These are phyloP conservation scores for Aurantiochytrium sp. DNA, from an alignment of 108 stramenopile genomes.

Conservation along the genomic window DNA sequence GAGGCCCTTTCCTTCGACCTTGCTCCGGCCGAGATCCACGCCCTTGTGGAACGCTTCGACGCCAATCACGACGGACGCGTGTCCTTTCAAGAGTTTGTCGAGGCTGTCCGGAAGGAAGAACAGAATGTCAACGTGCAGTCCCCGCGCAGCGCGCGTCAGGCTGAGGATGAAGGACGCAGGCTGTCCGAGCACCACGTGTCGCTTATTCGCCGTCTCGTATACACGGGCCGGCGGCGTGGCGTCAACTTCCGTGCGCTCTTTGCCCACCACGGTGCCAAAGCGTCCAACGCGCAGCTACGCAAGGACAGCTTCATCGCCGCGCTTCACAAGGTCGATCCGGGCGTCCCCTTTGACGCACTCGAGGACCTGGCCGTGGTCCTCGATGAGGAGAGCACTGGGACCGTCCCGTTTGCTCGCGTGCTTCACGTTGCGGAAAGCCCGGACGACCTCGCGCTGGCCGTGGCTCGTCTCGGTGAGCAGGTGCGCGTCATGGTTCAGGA, in stretches of 20 bases:
- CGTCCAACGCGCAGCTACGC: not conserved
- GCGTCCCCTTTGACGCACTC: not conserved
- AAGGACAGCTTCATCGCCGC: not conserved
- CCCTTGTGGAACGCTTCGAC: conserved; percentile 27
- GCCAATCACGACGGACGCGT: not conserved
- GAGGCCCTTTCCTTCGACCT: conserved; percentile 21
- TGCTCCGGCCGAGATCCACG: not conserved
- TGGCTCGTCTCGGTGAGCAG: not conserved
- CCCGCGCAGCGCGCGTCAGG: not conserved
- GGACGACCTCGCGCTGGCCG: not conserved
- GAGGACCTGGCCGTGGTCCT: not conserved
- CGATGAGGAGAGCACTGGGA: conserved; percentile 1
- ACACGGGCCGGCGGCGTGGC: not conserved
- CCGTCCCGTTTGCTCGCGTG: not conserved
- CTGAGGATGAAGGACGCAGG: not conserved
- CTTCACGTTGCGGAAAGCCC: not conserved
- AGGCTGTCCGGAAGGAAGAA: not conserved
- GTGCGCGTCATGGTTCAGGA: not conserved
- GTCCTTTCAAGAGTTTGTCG: not conserved
- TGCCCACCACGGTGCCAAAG: not conserved
- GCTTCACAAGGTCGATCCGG: not conserved
- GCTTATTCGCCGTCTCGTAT: not conserved
- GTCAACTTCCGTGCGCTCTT: not conserved
- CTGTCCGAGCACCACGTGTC: not conserved
- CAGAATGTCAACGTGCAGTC: not conserved